Conservation (phyloP, 805 yeast genomes). For the Barnettozyma wickerhamii region DNA sequence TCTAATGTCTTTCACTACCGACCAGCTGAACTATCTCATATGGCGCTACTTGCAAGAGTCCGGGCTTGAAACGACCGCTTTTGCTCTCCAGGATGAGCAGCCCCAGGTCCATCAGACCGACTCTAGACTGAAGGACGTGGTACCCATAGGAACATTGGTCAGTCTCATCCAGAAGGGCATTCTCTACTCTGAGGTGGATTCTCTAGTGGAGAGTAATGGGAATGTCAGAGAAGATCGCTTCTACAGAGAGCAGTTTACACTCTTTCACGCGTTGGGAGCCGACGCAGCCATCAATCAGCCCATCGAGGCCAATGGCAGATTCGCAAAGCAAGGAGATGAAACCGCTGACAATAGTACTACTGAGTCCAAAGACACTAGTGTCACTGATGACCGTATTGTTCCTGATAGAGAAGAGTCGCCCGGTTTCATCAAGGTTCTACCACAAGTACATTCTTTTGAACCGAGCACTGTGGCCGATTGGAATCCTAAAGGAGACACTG, state of each 20-base stretch:
- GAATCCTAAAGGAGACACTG: constrained; percentile 45
- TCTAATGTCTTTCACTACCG: constrained; percentile 73
- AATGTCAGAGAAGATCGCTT: constrained; percentile 22
- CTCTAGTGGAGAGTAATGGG: constrained; percentile 39
- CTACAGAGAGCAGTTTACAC: constrained; percentile 34
- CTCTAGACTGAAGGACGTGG: constrained; percentile 39
- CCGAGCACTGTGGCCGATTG: constrained; percentile 47
- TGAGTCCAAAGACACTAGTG: constrained; percentile 12
- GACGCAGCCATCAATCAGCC: constrained; percentile 33
- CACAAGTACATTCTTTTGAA: constrained; percentile 35
- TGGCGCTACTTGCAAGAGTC: constrained; percentile 92
- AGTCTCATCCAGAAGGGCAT: constrained; percentile 83
- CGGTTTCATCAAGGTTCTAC: constrained; percentile 32
- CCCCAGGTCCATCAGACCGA: constrained; percentile 52
- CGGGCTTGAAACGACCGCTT: constrained; percentile 71
- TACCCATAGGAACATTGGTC: constrained; percentile 80
- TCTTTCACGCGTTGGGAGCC: constrained; percentile 51
- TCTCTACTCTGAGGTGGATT: constrained; percentile 67
- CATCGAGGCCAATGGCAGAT: constrained; percentile 27
- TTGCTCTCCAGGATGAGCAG: constrained; percentile 75
- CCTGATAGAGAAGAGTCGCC: constrained; percentile 15
- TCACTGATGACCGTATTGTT: constrained; percentile 3
- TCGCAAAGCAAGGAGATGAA: constrained; percentile 24
- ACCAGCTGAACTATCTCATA: constrained; percentile 81
- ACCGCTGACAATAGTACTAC: background rate